A percentile compares a stretch with the other conserved stretches of the same genome.
phyloP scores from a whole-genome alignment of 805 yeast species.

The Wickerhamiella domercqiae region DNA sequence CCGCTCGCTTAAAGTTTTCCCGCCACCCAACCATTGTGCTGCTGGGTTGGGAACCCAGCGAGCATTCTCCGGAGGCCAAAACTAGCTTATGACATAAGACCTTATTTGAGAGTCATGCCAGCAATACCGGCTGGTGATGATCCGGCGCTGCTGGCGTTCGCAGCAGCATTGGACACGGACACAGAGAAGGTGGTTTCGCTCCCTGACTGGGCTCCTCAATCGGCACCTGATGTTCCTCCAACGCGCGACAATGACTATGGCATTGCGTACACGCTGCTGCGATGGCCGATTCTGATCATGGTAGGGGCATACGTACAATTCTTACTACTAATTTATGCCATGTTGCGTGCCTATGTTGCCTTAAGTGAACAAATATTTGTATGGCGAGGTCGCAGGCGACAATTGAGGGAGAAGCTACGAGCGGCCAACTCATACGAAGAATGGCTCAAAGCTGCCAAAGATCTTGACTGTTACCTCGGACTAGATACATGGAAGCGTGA shows the following conservation, averaged over 20 bases:
- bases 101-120: no score
- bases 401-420: conserved; percentile 35
- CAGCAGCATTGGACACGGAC: conserved; percentile 10
- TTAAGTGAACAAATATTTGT: conserved; percentile 43
- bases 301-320: conserved; percentile 40
- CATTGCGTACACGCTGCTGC: conserved; percentile 32
- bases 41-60: no score
- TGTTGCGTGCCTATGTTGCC: conserved; percentile 45
- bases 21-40: no score
- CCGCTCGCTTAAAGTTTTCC: no score
- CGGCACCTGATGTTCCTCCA: conserved; percentile 4
- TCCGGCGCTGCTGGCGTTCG: conserved; percentile 8
- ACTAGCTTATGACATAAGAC: no score
- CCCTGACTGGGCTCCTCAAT: conserved; percentile 16
- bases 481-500: conserved; percentile 50
- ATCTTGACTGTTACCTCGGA: conserved; percentile 41
- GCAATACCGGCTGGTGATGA: no score
- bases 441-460: conserved; percentile 45
- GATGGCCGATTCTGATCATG: conserved; percentile 50
- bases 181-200: conserved; percentile 17
- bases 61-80: no score
- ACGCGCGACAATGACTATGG: conserved; percentile 20
- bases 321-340: conserved; percentile 34
- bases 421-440: conserved; percentile 38
- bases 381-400: conserved; percentile 44